Evolutionary conservation across 352 stramenopile genomes (phyloP).

Genomic region (Thalassiosira allenii): DNA sequence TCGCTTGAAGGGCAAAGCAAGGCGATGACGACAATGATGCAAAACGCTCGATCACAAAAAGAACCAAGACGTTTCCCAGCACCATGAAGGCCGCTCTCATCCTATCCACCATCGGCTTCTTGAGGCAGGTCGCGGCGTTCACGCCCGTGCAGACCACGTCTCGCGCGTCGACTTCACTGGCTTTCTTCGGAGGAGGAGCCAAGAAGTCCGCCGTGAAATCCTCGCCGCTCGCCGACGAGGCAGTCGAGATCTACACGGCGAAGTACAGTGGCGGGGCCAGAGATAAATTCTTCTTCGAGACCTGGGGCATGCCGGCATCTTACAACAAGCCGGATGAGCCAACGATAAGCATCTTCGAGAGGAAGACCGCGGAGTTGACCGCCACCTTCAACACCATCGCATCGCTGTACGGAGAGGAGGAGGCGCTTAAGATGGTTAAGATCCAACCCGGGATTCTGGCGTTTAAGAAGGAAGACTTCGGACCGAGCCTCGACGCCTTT

Average conservation of each 20-base stretch:
- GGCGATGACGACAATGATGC: too few species aligned
- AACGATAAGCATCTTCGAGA: constrained; percentile 24
- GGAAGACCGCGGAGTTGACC: constrained; percentile 24
- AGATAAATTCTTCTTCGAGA: constrained; percentile 58
- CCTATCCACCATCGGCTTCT: background rate
- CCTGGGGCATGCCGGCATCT: constrained; percentile 60
- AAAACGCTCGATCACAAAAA: too few species aligned
- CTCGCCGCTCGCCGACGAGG: constrained; percentile 48
- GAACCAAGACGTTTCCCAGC: background rate
- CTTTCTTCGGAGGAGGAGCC: constrained; percentile 42
- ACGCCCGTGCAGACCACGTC: background rate
- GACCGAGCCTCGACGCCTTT: constrained; percentile 59
- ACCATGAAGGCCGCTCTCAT: background rate
- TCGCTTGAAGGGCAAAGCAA: too few species aligned
- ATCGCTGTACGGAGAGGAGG: constrained; percentile 75
- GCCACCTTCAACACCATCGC: constrained; percentile 70
- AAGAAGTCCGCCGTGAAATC: constrained; percentile 41
- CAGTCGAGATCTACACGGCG: constrained; percentile 45
- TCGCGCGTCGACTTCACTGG: constrained; percentile 33
- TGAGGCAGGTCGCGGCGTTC: background rate
- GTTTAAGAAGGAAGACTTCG: constrained; percentile 74
- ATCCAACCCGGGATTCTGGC: constrained; percentile 69
- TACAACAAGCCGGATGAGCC: constrained; percentile 22
- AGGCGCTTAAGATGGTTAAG: constrained; percentile 80
- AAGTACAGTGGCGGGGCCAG: constrained; percentile 32